Base-by-base conservation (phyloP, 192 early-diverging fungal species). In the Jimgerdemannia flammicorona region DNA sequence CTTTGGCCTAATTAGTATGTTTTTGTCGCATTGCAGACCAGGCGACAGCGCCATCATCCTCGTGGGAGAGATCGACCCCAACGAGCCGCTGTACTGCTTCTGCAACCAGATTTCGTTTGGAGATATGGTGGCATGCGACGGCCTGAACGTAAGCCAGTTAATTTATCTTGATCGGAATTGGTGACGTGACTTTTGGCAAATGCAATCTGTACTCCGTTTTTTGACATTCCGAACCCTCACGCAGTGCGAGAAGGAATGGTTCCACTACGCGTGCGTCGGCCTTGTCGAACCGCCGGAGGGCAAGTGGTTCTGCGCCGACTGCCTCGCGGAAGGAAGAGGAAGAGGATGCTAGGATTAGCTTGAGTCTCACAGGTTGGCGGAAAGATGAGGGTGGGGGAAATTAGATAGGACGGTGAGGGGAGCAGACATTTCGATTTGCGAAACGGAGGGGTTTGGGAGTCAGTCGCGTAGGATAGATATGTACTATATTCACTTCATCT, bases 11-110 rank as follows among this genome's bases (percentile, higher is more conserved):
- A 59, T 59, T 59, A 2, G 3, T 64, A 59, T 72, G 44, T 49
- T 72, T 72, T 72, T 72, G 14, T 6, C 2, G 49, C 14, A 6
- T 59, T 59, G 49, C 14, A 59, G 8, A 59, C 6, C 2, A 59
- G 49, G 49, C 49, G 14, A 59, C 0, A 6, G 49, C 14, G 0
- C 49, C 49, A 59, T 59, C 18, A 39, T 76, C n/a, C 67, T 80
- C 3, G 90, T 87, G 40, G 80, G 91, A 77, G 89, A 91, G 0
- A 93, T 96, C 64, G 95, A 96, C 80, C 95, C 95, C 1, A 93
- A 95, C 78, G 95, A 96, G 83, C 95, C 95, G 0, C 86, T 84
- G 29, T 97, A 97, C 77, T 97, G 95, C 79, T 92, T 91, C 73
- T 97, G 95, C 75, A 84, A 91, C 29, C 92, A 93, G 75, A 92